Evolutionary conservation across 1,139 yeast species (phyloP).

Genomic region (Taiozyma sp.): DNA sequence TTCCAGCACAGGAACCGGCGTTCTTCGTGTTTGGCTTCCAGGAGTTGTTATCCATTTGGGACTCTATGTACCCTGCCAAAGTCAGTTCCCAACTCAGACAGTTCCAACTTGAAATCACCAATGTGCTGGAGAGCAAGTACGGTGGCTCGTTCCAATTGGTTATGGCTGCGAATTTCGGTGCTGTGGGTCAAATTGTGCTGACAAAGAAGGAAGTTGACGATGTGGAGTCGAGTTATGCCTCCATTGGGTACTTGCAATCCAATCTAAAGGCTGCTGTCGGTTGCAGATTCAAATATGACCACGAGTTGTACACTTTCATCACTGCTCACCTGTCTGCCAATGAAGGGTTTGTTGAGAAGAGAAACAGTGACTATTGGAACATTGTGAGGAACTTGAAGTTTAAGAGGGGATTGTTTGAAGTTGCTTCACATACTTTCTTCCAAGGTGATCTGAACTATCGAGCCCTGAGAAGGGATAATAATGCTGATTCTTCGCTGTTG

Average conservation of each 20-base stretch:
- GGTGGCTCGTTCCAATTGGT: slow-evolving; percentile 36
- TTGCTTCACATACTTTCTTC: slow-evolving; percentile 55
- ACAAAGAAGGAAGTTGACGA: slow-evolving; percentile 35
- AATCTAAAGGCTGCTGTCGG: slow-evolving; percentile 76
- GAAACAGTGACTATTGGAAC: slow-evolving; percentile 48
- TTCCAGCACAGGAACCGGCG: slow-evolving; percentile 37
- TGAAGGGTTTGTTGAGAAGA: slow-evolving; percentile 52
- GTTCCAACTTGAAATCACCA: slow-evolving; percentile 37
- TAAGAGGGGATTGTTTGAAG: slow-evolving; percentile 46
- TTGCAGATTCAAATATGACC: slow-evolving; percentile 38
- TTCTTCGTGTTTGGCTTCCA: slow-evolving; percentile 68
- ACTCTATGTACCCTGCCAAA: slow-evolving; percentile 44
- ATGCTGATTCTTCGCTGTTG: slow-evolving; percentile 9
- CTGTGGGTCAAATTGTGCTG: slow-evolving; percentile 56
- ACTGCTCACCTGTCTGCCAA: slow-evolving; percentile 70
- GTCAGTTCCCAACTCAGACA: slow-evolving; percentile 37
- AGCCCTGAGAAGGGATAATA: slow-evolving; percentile 18
- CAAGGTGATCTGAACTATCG: slow-evolving; percentile 86
- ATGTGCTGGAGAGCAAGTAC: slow-evolving; percentile 33
- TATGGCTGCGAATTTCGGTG: slow-evolving; percentile 51
- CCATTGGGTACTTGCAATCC: slow-evolving; percentile 56
- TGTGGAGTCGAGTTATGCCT: slow-evolving; percentile 30
- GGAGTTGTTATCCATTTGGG: slow-evolving; percentile 62
- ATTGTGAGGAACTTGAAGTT: slow-evolving; percentile 53
- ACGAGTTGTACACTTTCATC: slow-evolving; percentile 51